phyloP scores from a whole-genome alignment of 2,329 filamentous ascomycete species.

The Hypoxylon sp. region DNA sequence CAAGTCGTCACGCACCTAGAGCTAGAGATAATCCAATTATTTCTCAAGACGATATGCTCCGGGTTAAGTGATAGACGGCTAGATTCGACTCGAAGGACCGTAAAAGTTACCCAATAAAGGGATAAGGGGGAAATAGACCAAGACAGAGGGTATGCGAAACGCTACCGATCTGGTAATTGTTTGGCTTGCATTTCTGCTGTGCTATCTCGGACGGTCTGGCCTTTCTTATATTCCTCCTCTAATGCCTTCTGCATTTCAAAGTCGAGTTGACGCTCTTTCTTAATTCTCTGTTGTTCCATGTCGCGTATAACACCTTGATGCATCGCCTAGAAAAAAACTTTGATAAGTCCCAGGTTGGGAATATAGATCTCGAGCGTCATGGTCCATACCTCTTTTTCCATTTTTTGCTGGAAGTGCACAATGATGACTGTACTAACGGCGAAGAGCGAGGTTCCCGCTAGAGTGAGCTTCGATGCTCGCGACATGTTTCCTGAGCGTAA shows the following conservation, averaged over 20 bases:
- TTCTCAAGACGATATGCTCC: not conserved
- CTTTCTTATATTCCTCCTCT: constrained; percentile 90
- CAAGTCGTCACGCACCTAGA: constrained; percentile 12
- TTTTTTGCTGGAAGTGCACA: constrained; percentile 90
- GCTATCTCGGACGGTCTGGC: constrained; percentile 76
- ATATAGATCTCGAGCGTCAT: constrained; percentile 4
- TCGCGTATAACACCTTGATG: constrained; percentile 94
- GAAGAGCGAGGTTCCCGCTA: constrained; percentile 82
- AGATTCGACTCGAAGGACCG: not conserved
- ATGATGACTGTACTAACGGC: constrained; percentile 83
- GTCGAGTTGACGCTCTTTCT: constrained; percentile 90
- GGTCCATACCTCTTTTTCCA: constrained; percentile 80
- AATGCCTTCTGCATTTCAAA: constrained; percentile 92
- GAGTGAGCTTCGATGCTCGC: constrained; percentile 87
- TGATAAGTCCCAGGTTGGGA: constrained; percentile 16
- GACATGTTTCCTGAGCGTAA: constrained; percentile 76
- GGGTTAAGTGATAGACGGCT: not conserved
- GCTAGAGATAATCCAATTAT: not conserved
- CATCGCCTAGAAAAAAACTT: constrained; percentile 78
- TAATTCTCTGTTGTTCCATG: constrained; percentile 92
- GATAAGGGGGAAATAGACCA: not conserved
- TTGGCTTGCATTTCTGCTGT: constrained; percentile 42
- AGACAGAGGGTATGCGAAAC: not conserved
- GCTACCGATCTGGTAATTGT: constrained; percentile 46
- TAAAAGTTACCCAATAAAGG: not conserved